These are phyloP conservation scores for Magnusiomyces suaveolens DNA, from an alignment of 1,139 yeast species.

Conservation along the genomic window DNA sequence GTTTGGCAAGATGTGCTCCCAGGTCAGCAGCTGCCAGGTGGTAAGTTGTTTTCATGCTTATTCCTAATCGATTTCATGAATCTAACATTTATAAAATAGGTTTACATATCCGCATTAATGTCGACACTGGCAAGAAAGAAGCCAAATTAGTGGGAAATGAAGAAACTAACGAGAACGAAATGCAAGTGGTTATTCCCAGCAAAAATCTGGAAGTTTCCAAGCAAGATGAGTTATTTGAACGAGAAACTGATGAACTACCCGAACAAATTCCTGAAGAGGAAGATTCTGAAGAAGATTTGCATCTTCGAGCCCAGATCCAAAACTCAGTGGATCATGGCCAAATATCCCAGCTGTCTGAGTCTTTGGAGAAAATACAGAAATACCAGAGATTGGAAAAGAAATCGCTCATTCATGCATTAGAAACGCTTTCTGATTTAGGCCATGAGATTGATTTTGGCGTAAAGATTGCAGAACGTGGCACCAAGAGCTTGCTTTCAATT, in stretches of 20 bases:
- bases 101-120: conserved; percentile 58
- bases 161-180: conserved; percentile 59
- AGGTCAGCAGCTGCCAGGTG: conserved; percentile 56
- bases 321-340: not conserved
- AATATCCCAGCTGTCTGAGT: not conserved
- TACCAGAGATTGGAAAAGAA: not conserved
- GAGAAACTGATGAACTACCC: not conserved
- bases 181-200: conserved; percentile 36
- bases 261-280: not conserved
- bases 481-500: conserved; percentile 24
- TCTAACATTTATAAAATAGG: conserved; percentile 40
- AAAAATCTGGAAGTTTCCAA: not conserved
- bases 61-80: too few species aligned
- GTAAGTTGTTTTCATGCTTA: conserved; percentile 6
- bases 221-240: not conserved
- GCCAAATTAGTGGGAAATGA: conserved; percentile 52
- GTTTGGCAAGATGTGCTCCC: conserved; percentile 63
- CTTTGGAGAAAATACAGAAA: not conserved
- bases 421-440: conserved; percentile 46
- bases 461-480: conserved; percentile 29
- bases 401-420: conserved; percentile 31
- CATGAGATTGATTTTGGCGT: conserved; percentile 60
- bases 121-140: conserved; percentile 57
- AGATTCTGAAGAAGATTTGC: not conserved
- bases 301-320: not conserved